Evolutionary conservation across 83 land plant genomes (phyloP), one percentile per base, ranked within the genome.

Genomic region (Larix sibirica): DNA sequence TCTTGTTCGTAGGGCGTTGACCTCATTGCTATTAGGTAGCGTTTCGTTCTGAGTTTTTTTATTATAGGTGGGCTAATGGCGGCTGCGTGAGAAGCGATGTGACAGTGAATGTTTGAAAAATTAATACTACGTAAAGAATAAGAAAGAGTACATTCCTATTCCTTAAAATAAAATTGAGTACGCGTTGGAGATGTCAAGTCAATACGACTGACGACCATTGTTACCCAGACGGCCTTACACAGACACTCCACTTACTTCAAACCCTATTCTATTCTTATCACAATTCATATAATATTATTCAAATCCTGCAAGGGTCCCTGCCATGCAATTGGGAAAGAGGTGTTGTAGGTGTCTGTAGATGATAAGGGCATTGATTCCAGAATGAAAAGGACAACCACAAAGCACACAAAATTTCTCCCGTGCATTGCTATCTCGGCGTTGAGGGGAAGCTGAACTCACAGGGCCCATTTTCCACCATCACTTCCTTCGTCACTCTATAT

Each of bases 121-220:
- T 71, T n/a, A 16, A 42, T 50, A 50, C 56, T 50, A 50, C 56
- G 56, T 50, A 50, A 50, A 2, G 56, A 50, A 50, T 50, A 50
- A 50, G 56, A 50, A 50, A 50, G 56, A 50, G 56, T 50, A 50
- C 56, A 50, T 50, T 50, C 56, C 56, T 50, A 50, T 50, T 50
- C 56, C 56, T 50, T 9, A 50, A 50, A 50, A 50, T 50, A 50
- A 50, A 47, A 50, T 50, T 50, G 12, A 50, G 13, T 50, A 50
- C 56, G 56, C 56, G 56, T 17, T 70, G 50, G 50, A 71, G 47
- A 73, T 42, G 56, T 73, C 77, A 42, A 73, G 77, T 73, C 77
- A 73, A 73, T 7, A 56, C n/a, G 10, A 18, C 26, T 73, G 77
- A 73, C 77, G 77, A 73, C 77, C 77, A 44, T 73, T 10, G 77